Base-by-base conservation (phyloP, 345 rosid species). In the Salix purpurea region DNA sequence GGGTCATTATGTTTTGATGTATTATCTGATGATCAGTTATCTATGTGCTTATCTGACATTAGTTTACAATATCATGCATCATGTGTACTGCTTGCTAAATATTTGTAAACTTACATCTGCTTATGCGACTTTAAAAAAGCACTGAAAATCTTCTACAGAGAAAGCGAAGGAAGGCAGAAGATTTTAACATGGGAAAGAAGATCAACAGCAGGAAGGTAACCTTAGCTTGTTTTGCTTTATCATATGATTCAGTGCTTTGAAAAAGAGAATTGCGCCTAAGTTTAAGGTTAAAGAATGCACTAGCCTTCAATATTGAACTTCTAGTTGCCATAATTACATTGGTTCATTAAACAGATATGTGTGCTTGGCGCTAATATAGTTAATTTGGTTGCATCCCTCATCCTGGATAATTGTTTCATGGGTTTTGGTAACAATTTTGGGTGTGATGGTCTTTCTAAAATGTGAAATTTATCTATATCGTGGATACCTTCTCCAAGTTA, bases 141-240 rank as follows among this genome's bases (percentile, higher is more conserved):
- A 39, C 46, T 83, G 54, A 66, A 46, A 78, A 72, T 71, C 40
- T 84, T 82, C 75, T 44, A 46, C 88, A 93, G 99, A 89, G 94
- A 85, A 96, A 96, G 82, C 86, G 97, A 81, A 89, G 97, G 83
- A 94, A 92, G 88, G 79, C 89, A 68, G 95, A 92, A 66, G 97
- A 94, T 56, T 77, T 83, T 58, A 80, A 73, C 44, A n/a, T 73
- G 65, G 97, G 91, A 30, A 93, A 83, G 86, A 92, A 89, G 83
- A 69, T 78, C 73, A 84, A 75, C 86, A 80, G 69, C 73, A 86
- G 87, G 84, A 92, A 91, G 99, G 99, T 93, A 86, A 67, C 83
- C 24, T 12, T 21, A 52, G 56, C 65, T 30, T 64, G 19, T 28
- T 13, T 44, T 34, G 61, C 14, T 32, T 34, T 19, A 56, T 37